Conservation (phyloP, 306 rosid species). For the Ormosia semicastrata region DNA sequence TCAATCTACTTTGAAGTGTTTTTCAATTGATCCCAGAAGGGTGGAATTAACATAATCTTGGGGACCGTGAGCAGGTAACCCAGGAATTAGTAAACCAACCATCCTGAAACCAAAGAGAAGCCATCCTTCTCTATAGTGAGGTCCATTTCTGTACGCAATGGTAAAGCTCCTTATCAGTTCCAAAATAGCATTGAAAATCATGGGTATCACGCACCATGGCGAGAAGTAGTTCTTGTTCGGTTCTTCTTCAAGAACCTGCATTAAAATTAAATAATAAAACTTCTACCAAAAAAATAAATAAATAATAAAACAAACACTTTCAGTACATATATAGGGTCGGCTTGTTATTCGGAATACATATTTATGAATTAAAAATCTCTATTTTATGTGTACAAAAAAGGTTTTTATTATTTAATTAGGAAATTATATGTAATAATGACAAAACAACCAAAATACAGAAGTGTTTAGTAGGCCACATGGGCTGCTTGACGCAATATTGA, state of each 20-base stretch:
- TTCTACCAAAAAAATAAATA: not conserved
- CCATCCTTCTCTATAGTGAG: constrained; percentile 53
- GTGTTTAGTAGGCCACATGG: not conserved
- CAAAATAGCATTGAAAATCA: constrained; percentile 41
- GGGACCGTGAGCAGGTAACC: constrained; percentile 58
- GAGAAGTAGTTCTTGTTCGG: constrained; percentile 72
- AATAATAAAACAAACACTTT: not conserved
- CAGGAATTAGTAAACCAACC: constrained; percentile 56
- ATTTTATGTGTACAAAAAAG: no score
- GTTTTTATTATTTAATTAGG: not conserved
- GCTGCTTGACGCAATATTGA: no score
- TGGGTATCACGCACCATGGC: constrained; percentile 37
- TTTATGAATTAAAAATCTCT: no score
- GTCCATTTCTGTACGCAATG: constrained; percentile 38
- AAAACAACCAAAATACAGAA: not conserved
- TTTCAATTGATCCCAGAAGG: constrained; percentile 47
- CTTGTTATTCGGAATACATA: not conserved
- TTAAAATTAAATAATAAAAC: not conserved
- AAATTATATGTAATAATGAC: not conserved
- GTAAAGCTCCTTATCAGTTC: constrained; percentile 76
- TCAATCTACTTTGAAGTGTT: constrained; percentile 29
- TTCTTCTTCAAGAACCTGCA: constrained; percentile 64
- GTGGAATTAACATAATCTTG: constrained; percentile 77
- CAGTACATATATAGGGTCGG: not conserved
- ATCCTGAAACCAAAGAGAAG: constrained; percentile 49